Evolutionary conservation across 345 rosid genomes (phyloP).

Genomic region (Aurinia saxatilis): DNA sequence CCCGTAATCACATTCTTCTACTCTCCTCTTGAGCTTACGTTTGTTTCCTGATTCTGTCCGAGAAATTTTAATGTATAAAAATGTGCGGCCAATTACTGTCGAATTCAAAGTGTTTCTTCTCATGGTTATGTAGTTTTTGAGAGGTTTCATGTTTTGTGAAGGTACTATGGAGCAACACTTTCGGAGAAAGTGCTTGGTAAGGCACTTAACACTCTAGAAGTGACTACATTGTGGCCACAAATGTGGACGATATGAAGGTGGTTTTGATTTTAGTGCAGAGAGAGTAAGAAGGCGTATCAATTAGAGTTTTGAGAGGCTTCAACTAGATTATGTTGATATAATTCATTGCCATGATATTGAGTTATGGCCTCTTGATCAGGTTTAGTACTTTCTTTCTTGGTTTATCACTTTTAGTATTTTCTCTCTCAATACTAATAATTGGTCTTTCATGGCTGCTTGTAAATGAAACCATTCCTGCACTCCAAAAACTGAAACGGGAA

Average conservation of each 20-base stretch:
- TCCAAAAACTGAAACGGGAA: slow-evolving; percentile 63
- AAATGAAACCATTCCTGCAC: slow-evolving; percentile 91
- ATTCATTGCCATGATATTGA: slow-evolving; percentile 92
- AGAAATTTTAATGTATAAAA: not conserved
- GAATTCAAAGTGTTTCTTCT: not conserved
- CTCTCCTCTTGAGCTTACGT: too few relatives aligned
- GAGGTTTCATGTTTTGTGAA: slow-evolving; percentile 3
- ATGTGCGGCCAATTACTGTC: not conserved
- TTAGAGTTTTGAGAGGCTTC: slow-evolving; percentile 79
- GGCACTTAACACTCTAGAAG: slow-evolving; percentile 71
- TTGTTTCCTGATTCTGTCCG: not conserved
- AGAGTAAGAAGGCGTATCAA: slow-evolving; percentile 76
- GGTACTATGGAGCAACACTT: slow-evolving; percentile 86
- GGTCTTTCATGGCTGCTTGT: slow-evolving; percentile 28
- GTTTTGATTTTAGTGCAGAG: slow-evolving; percentile 91
- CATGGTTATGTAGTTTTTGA: not conserved
- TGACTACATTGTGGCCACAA: slow-evolving; percentile 82
- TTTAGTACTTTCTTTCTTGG: slow-evolving; percentile 6
- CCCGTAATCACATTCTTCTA: slow-evolving; percentile 47
- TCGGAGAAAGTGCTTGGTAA: slow-evolving; percentile 92
- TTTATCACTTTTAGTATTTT: not conserved
- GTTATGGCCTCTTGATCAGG: slow-evolving; percentile 88
- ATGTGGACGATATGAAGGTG: slow-evolving; percentile 73
- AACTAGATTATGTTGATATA: slow-evolving; percentile 86
- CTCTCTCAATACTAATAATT: not conserved